phyloP scores from a whole-genome alignment of 2,329 filamentous ascomycete species.

The Cucurbitaria berberidis region DNA sequence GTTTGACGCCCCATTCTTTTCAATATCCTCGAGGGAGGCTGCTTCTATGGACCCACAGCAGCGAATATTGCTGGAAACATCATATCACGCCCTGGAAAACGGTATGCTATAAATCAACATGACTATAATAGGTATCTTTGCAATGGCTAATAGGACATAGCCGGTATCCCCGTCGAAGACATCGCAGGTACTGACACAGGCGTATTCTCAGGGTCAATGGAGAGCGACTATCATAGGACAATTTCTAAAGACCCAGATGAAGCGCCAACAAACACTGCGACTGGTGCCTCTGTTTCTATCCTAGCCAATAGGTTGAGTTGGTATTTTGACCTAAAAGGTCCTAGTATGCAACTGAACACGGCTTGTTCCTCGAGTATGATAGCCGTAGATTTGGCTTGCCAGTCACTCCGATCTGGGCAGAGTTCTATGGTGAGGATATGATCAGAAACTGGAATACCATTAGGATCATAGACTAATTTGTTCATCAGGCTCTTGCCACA shows the following conservation, averaged over 20 bases:
- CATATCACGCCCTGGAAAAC: conserved; percentile 39
- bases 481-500: conserved; percentile 16
- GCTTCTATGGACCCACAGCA: conserved; percentile 36
- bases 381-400: conserved; percentile 30
- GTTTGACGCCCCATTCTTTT: conserved; percentile 35
- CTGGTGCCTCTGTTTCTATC: conserved; percentile 15
- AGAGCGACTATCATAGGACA: conserved; percentile 19
- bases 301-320: conserved; percentile 28
- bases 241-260: conserved; percentile 14
- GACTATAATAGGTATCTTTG: too few relatives aligned
- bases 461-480: too few relatives aligned
- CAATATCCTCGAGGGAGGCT: conserved; percentile 24
- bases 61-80: conserved; percentile 31
- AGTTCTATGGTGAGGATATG: conserved; percentile 21
- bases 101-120: conserved; percentile 3
- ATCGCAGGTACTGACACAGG: conserved; percentile 24
- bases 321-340: conserved; percentile 34
- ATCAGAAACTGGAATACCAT: too few relatives aligned
- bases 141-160: conserved; percentile 2
- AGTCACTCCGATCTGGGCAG: conserved; percentile 14
- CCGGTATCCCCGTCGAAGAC: conserved; percentile 22
- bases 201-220: conserved; percentile 23
- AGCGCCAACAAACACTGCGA: conserved; percentile 16
- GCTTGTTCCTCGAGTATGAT: conserved; percentile 35
- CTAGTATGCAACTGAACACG: conserved; percentile 35